These are phyloP conservation scores for Suhomyces bokatorum DNA, from an alignment of 1,139 yeast species.

Conservation along the genomic window DNA sequence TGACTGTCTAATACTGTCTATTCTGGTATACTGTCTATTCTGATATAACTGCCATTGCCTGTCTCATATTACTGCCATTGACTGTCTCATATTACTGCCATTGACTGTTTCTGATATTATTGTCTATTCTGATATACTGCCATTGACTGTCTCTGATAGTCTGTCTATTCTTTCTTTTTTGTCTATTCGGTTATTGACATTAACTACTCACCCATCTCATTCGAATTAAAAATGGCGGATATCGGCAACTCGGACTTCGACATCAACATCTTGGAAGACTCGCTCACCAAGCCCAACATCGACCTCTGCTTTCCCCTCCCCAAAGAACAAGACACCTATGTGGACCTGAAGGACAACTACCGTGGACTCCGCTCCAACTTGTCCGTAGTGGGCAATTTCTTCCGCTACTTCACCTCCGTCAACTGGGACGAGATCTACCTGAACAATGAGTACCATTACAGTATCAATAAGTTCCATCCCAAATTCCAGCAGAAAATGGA, in stretches of 20 bases:
- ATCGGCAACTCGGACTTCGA: conserved; percentile 22
- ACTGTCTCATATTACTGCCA: too few relatives aligned
- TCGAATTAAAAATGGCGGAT: conserved; percentile 7
- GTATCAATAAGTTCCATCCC: conserved; percentile 36
- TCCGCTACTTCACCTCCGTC: conserved; percentile 28
- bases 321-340: conserved; percentile 33
- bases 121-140: too few relatives aligned
- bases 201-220: too few relatives aligned
- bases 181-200: too few relatives aligned
- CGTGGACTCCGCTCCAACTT: conserved; percentile 24
- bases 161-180: too few relatives aligned
- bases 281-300: conserved; percentile 32
- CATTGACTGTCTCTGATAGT: too few relatives aligned
- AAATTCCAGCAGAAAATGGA: conserved; percentile 32
- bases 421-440: conserved; percentile 35
- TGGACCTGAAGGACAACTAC: conserved; percentile 33
- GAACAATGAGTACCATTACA: conserved; percentile 37
- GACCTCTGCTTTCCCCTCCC: conserved; percentile 45
- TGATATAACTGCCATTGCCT: too few relatives aligned
- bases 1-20: too few relatives aligned
- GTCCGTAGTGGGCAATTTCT: conserved; percentile 34
- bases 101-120: too few relatives aligned
- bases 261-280: conserved; percentile 42
- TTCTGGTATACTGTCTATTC: too few relatives aligned
- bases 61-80: too few relatives aligned